Evolutionary conservation across 306 rosid genomes (phyloP).

Genomic region (Crotalaria pallida): DNA sequence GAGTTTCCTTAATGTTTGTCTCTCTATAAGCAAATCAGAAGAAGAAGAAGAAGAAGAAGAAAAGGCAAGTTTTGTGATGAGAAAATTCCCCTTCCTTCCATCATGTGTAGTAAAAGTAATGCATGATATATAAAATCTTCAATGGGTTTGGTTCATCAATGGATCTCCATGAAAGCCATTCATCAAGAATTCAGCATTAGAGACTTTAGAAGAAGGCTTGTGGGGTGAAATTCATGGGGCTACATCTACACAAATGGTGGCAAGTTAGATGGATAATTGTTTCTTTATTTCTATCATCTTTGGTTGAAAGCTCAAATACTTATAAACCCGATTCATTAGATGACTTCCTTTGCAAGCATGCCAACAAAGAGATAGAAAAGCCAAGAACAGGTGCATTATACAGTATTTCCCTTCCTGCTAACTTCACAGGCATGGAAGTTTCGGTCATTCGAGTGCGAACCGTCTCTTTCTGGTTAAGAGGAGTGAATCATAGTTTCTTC

Average conservation of each 20-base stretch:
- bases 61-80: neutral
- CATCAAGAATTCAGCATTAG: constrained; percentile 27
- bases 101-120: constrained; percentile 18
- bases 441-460: constrained; percentile 47
- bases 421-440: constrained; percentile 61
- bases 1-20: constrained; percentile 3
- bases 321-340: constrained; percentile 40
- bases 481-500: constrained; percentile 42
- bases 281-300: constrained; percentile 28
- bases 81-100: neutral
- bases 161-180: constrained; percentile 21
- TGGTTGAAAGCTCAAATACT: constrained; percentile 17
- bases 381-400: constrained; percentile 53
- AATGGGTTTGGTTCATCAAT: constrained; percentile 36
- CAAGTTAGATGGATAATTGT: constrained; percentile 31
- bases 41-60: no score
- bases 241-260: constrained; percentile 35
- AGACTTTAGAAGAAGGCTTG: constrained; percentile 28
- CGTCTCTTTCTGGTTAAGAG: constrained; percentile 45
- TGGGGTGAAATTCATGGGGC: constrained; percentile 43
- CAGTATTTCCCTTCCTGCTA: constrained; percentile 55
- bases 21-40: constrained; percentile 2
- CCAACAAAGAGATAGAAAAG: constrained; percentile 15
- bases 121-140: constrained; percentile 16
- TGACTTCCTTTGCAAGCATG: constrained; percentile 37